A percentile compares a stretch with the other conserved stretches of the same genome.
Evolutionary conservation across 176 grass and related monocot genomes (phyloP).

Genomic region (Triticum monococcum): DNA sequence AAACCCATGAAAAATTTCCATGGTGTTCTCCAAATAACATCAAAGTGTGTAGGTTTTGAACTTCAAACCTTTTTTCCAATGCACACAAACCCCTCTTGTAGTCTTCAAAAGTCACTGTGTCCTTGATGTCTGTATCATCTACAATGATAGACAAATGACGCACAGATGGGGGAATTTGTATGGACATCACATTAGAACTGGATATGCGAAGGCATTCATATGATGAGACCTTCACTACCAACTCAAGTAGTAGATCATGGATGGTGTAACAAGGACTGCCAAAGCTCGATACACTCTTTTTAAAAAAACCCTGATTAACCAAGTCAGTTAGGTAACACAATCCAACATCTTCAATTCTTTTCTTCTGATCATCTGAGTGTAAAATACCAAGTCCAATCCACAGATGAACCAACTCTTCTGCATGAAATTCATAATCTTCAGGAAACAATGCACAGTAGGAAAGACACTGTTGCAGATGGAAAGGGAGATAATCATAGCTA

Average conservation of each 20-base stretch:
- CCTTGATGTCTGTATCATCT: background rate
- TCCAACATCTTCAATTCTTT: conserved; percentile 18
- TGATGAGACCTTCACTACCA: conserved; percentile 1
- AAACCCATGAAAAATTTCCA: background rate
- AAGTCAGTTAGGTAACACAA: background rate
- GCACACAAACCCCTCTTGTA: background rate
- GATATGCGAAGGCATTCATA: conserved; percentile 19
- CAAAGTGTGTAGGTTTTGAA: conserved; percentile 3
- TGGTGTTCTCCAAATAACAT: conserved; percentile 8
- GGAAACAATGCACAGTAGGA: conserved; percentile 31
- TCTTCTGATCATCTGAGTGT: background rate
- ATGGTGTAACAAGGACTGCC: background rate
- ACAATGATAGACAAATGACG: conserved; percentile 34
- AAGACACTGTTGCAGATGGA: conserved; percentile 36
- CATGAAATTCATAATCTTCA: conserved; percentile 10
- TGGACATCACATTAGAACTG: background rate
- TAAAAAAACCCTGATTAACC: background rate
- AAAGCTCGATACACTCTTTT: background rate
- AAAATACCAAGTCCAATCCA: conserved; percentile 38
- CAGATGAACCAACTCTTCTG: background rate
- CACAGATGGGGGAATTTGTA: background rate
- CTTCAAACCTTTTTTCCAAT: background rate
- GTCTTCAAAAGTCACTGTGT: background rate
- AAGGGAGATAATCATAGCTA: conserved; percentile 37
- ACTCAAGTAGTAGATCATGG: conserved; percentile 30